Conservation (phyloP, 345 rosid genomes). For the Lenwebbia sp. region DNA sequence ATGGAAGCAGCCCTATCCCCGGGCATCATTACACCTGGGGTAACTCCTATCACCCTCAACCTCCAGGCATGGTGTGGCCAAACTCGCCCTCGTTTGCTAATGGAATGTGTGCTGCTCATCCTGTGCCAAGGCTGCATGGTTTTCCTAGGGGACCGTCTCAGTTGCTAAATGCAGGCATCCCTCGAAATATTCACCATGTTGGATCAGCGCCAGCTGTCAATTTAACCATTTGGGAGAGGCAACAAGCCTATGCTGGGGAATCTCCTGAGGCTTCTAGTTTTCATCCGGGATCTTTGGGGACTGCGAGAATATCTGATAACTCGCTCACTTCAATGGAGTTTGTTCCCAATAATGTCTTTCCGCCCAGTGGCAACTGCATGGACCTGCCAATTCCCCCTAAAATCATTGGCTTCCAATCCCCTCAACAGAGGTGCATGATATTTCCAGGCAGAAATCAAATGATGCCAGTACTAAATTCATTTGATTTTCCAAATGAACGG, state of each 20-base stretch:
- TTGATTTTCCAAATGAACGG: conserved; percentile 68
- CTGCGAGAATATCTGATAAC: conserved; percentile 13
- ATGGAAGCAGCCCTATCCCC: conserved; percentile 48
- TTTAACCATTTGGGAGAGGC: conserved; percentile 73
- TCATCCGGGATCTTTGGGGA: conserved; percentile 27
- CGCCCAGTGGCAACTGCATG: conserved; percentile 39
- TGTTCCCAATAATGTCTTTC: conserved; percentile 21
- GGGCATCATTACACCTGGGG: conserved; percentile 54
- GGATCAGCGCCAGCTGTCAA: conserved; percentile 81
- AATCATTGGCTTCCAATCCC: conserved; percentile 51
- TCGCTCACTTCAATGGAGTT: conserved; percentile 19
- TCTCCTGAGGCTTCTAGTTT: conserved; percentile 38
- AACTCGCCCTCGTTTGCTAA: conserved; percentile 67
- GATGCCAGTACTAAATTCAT: conserved; percentile 47
- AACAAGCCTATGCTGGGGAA: conserved; percentile 54
- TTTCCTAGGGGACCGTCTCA: conserved; percentile 59
- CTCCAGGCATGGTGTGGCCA: conserved; percentile 68
- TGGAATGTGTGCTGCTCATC: conserved; percentile 41
- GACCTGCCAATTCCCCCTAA: conserved; percentile 31
- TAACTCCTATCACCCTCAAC: conserved; percentile 55
- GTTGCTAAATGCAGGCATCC: conserved; percentile 41
- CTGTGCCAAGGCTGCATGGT: conserved; percentile 45
- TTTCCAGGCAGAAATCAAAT: conserved; percentile 62
- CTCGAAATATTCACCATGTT: conserved; percentile 50
- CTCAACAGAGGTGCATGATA: conserved; percentile 61